These are phyloP conservation scores for Saturnispora hagleri DNA, from an alignment of 805 yeast species.

Conservation along the genomic window DNA sequence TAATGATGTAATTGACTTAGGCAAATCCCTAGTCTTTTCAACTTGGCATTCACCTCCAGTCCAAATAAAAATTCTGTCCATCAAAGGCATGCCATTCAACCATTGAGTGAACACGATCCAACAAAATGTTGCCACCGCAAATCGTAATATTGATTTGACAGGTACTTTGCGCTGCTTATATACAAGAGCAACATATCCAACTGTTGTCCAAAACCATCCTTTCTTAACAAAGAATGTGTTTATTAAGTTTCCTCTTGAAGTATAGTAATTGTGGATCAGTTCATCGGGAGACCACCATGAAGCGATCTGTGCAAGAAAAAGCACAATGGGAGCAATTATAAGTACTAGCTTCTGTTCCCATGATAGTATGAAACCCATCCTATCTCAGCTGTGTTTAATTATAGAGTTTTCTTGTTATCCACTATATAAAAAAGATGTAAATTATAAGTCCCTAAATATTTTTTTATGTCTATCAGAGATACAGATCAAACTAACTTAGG, in stretches of 20 bases:
- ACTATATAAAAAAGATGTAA: not conserved
- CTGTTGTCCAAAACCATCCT: slow-evolving; percentile 89
- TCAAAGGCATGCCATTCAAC: slow-evolving; percentile 75
- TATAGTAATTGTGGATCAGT: slow-evolving; percentile 40
- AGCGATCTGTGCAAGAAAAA: slow-evolving; percentile 44
- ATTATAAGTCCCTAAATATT: not conserved
- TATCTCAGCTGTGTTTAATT: not conserved
- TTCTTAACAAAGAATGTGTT: slow-evolving; percentile 72
- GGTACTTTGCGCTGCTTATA: slow-evolving; percentile 8
- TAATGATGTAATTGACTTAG: not conserved
- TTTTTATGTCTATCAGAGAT: not conserved
- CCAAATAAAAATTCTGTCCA: slow-evolving; percentile 71
- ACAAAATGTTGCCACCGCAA: slow-evolving; percentile 54
- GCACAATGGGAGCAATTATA: slow-evolving; percentile 30
- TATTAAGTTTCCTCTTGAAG: slow-evolving; percentile 57
- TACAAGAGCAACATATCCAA: slow-evolving; percentile 27
- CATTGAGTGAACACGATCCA: slow-evolving; percentile 86
- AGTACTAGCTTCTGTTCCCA: not conserved
- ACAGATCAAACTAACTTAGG: not conserved
- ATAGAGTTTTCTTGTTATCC: not conserved
- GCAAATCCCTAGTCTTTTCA: slow-evolving; percentile 6
- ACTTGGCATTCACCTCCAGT: slow-evolving; percentile 76
- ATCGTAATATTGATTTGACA: slow-evolving; percentile 30
- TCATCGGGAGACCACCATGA: slow-evolving; percentile 36
- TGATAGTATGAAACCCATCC: not conserved